phyloP scores from a whole-genome alignment of 257 asterid species.

The Capsicum rhomboideum region DNA sequence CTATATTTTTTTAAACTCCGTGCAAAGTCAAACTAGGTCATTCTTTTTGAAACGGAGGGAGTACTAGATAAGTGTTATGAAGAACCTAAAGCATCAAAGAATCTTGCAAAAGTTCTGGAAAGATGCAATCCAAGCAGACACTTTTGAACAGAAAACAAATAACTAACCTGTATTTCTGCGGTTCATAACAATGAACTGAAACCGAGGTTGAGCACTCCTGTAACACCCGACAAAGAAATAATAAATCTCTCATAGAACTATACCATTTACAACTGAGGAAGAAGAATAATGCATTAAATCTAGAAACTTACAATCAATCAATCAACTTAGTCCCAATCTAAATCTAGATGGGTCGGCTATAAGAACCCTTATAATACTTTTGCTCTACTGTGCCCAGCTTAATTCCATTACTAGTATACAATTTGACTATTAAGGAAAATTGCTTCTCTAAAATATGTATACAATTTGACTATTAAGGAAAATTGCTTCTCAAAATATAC shows the following conservation, averaged over 20 bases:
- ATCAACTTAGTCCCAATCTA: not conserved
- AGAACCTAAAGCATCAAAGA: not conserved
- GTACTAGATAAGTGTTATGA: not conserved
- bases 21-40: too few relatives aligned
- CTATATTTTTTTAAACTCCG: too few relatives aligned
- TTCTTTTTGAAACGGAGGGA: too few relatives aligned
- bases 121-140: not conserved
- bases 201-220: slow-evolving; percentile 60
- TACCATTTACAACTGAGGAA: not conserved
- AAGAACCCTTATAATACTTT: not conserved
- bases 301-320: not conserved
- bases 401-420: not conserved
- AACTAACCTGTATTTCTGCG: slow-evolving; percentile 46
- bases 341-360: not conserved
- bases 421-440: not conserved
- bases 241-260: not conserved
- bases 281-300: not conserved
- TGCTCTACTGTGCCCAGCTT: not conserved
- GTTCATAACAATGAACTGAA: slow-evolving; percentile 68
- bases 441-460: not conserved
- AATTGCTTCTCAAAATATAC: not conserved
- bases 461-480: not conserved
- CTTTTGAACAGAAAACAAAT: not conserved
- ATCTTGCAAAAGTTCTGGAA: not conserved
- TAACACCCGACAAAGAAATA: slow-evolving; percentile 3